Base-by-base conservation (phyloP, 306 rosid genomes). In the Cucurbita moschata region DNA sequence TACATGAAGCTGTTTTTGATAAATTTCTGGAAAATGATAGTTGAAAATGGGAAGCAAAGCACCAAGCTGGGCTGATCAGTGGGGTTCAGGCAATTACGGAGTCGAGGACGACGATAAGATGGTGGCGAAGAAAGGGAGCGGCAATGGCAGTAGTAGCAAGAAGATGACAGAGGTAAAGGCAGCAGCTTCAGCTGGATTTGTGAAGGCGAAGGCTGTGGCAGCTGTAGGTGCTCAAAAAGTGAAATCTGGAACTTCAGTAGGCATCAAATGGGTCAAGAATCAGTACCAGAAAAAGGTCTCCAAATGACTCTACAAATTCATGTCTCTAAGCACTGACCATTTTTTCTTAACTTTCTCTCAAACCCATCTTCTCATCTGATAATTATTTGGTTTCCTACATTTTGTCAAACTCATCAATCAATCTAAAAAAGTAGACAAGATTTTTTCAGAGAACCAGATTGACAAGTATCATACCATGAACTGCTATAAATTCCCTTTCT, bases 41-140 rank as follows among this genome's bases (percentile, higher is more conserved):
- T 46, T 26, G 43, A n/a, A 56, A 56, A 88, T 87, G 92, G 96
- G 88, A 50, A 83, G 96, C 87, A 88, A 87, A 77, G 89, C 86
- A 79, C 90, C 96, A 35, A 87, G 75, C 75, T 91, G 96, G 97
- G 84, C 88, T 10, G 96, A 91, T 19, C 90, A 88, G 64, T 88
- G 97, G 92, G 90, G 96, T 61, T 49, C 74, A 0, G 85, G 81
- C 8, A 80, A 77, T 43, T 78, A 53, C n/a, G 88, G 81, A 0
- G 79, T 75, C 0, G 87, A 78, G 0, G 82, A 84, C 1, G 76
- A 86, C 8, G 69, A 73, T 10, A 78, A 67, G 10, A 10, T n/a
- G 1, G 42, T 13, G 16, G 43, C 43, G 44, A 81, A 83, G 74
- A 84, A 85, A 80, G 82, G 84, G 15, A 75, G 77, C 10, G 40